Conservation (phyloP, 2,329 filamentous ascomycete genomes). For the Trichoderma koningiopsis region DNA sequence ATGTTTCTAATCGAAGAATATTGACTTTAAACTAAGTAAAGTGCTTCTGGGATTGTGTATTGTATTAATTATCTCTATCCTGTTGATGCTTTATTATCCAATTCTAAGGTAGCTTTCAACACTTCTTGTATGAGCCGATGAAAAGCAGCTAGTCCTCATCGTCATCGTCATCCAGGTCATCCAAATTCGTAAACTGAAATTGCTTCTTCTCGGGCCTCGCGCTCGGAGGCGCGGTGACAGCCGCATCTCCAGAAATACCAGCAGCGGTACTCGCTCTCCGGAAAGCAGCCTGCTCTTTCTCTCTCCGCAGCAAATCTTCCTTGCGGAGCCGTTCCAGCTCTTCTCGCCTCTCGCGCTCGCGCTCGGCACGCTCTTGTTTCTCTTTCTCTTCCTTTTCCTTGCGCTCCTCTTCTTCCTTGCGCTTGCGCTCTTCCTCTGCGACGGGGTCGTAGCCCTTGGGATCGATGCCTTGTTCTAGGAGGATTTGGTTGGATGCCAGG, state of each 20-base stretch:
- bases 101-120: background rate
- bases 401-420: conserved; percentile 53
- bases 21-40: background rate
- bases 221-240: conserved; percentile 32
- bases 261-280: conserved; percentile 42
- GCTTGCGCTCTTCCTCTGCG: conserved; percentile 54
- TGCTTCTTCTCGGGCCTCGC: conserved; percentile 50
- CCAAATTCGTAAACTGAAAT: conserved; percentile 58
- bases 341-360: conserved; percentile 45
- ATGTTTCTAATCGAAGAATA: conserved; percentile 13
- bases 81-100: background rate
- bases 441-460: conserved; percentile 61
- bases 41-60: background rate
- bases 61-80: background rate
- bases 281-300: conserved; percentile 48
- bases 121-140: background rate
- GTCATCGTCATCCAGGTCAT: conserved; percentile 56
- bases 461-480: conserved; percentile 64
- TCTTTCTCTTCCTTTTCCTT: conserved; percentile 51
- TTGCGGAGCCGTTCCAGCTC: conserved; percentile 44
- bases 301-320: conserved; percentile 48
- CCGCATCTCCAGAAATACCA: conserved; percentile 32
- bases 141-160: conserved; percentile 38
- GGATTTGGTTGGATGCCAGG: conserved; percentile 63
- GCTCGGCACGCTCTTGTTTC: conserved; percentile 49